These are phyloP conservation scores for Dryas drummondii DNA, from an alignment of 306 rosid species.

Conservation along the genomic window DNA sequence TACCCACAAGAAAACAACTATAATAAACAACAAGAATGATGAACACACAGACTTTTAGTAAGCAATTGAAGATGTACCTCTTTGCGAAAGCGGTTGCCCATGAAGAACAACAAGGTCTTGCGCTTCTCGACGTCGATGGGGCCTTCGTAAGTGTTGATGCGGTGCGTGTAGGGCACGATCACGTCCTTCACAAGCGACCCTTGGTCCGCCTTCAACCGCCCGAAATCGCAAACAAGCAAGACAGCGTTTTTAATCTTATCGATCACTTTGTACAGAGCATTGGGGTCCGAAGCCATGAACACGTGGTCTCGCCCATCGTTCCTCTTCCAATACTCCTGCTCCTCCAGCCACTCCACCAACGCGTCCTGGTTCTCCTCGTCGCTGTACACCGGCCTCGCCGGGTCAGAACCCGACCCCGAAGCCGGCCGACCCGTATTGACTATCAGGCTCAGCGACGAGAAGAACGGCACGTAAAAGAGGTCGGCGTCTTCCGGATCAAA, in stretches of 20 bases:
- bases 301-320: slow-evolving; percentile 84
- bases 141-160: slow-evolving; percentile 58
- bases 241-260: slow-evolving; percentile 61
- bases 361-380: slow-evolving; percentile 89
- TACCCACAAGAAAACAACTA: not conserved
- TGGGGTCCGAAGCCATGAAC: slow-evolving; percentile 86
- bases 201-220: slow-evolving; percentile 72
- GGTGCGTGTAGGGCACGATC: slow-evolving; percentile 79
- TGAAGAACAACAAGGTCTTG: slow-evolving; percentile 72
- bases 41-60: not conserved
- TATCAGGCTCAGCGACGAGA: slow-evolving; percentile 73
- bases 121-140: slow-evolving; percentile 52
- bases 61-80: slow-evolving; percentile 48
- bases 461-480: slow-evolving; percentile 75
- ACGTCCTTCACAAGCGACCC: slow-evolving; percentile 89
- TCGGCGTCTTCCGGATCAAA: slow-evolving; percentile 90
- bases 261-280: slow-evolving; percentile 67
- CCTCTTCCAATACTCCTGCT: slow-evolving; percentile 80
- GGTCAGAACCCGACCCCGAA: slow-evolving; percentile 21
- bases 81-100: slow-evolving; percentile 93
- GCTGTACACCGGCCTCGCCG: slow-evolving; percentile 43
- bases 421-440: slow-evolving; percentile 59
- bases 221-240: slow-evolving; percentile 80
- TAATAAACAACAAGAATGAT: not conserved
- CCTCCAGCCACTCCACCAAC: slow-evolving; percentile 72